Evolutionary conservation across 768 basidiomycete species (phyloP), one percentile per base, ranked within the genome.

Genomic region (Cyathus striatus): DNA sequence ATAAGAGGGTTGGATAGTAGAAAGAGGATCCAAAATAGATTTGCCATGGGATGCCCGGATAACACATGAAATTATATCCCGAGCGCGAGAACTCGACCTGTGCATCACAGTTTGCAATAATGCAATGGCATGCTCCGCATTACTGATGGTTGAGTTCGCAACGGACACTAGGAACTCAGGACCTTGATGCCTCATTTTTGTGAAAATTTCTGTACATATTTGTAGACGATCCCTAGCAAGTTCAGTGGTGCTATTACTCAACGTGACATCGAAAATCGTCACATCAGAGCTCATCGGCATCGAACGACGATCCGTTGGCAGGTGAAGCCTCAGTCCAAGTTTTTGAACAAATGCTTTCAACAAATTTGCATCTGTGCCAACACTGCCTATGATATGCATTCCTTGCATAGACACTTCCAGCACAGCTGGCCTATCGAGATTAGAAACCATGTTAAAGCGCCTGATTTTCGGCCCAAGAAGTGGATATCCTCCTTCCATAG

Each of bases 1-100:
- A 55, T 79, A 90, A 2, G 90, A 91, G 5, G 89, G 86, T 38
- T 91, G 88, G 23, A 81, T 88, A 23, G 86, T 79, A 17, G 90
- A 91, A 12, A 90, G 68, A 6, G 88, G 86, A 55, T 92, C 87
- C 5, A 87, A 69, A 22, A 79, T 62, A 3, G 76, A 56, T 18
- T 70, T 62, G 23, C 74, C 62, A 22, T 65, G 62, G n/a, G 81
- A 79, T 40, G 64, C 64, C 44, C 62, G 56, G 40, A 88, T 65
- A 38, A 85, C 70, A 33, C 65, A 62, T 38, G 65, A 62, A 17
- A 83, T 61, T 16, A 75, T 58, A n/a, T 55, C 51, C 41, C 60
- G 64, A 34, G 65, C 64, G n/a, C 58, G 57, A 5, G 54, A 48
- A 3, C n/a, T n/a, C n/a, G n/a, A n/a, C n/a, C n/a, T n/a, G n/a